phyloP scores from a whole-genome alignment of 805 yeast species.

The Candida pseudoglaebosa region DNA sequence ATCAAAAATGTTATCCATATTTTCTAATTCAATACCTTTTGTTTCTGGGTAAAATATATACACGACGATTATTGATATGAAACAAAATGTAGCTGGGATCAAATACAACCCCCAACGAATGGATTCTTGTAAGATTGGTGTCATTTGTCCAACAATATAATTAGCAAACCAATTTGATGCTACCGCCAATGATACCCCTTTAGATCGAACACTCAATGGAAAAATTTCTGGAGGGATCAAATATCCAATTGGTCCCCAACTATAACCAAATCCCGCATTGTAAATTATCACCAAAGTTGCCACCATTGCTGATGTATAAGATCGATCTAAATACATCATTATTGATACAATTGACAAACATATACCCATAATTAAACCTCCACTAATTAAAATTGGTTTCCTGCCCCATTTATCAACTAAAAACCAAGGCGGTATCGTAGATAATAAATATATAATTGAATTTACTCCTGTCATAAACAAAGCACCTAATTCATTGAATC shows the following conservation, averaged over 20 bases:
- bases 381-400: slow-evolving; percentile 40
- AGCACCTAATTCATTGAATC: slow-evolving; percentile 40
- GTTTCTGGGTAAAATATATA: slow-evolving; percentile 39
- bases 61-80: slow-evolving; percentile 32
- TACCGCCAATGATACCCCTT: slow-evolving; percentile 42
- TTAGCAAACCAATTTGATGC: slow-evolving; percentile 45
- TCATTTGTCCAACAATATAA: slow-evolving; percentile 42
- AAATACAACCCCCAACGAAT: slow-evolving; percentile 41
- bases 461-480: slow-evolving; percentile 43
- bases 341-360: slow-evolving; percentile 32
- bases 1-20: slow-evolving; percentile 36
- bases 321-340: slow-evolving; percentile 28
- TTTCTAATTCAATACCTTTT: slow-evolving; percentile 42
- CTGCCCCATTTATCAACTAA: slow-evolving; percentile 45
- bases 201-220: slow-evolving; percentile 39
- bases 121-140: slow-evolving; percentile 37
- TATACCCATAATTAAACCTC: slow-evolving; percentile 36
- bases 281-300: slow-evolving; percentile 39
- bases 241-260: slow-evolving; percentile 46
- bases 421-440: slow-evolving; percentile 45
- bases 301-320: slow-evolving; percentile 34
- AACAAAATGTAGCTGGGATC: slow-evolving; percentile 37
- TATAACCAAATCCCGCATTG: slow-evolving; percentile 42
- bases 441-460: slow-evolving; percentile 33
- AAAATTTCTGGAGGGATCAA: slow-evolving; percentile 43